These are phyloP conservation scores for Phytomonas sp. DNA, from an alignment of 208 protist genomes.

Conservation along the genomic window DNA sequence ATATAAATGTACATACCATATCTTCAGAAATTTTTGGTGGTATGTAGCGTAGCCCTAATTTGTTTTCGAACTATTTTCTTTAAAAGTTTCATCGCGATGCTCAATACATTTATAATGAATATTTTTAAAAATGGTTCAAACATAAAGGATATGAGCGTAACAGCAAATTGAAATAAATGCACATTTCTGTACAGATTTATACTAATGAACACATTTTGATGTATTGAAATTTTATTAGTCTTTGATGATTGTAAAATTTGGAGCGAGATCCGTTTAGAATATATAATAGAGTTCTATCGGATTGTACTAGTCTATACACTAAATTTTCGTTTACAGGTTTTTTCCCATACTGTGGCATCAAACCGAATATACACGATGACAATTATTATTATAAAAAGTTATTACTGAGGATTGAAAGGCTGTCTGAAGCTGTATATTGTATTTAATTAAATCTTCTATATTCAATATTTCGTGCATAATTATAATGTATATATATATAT, in stretches of 20 bases:
- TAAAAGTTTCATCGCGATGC: background rate
- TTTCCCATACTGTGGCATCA: background rate
- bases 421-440: background rate
- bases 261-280: background rate
- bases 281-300: background rate
- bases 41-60: too few relatives aligned
- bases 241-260: background rate
- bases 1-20: background rate
- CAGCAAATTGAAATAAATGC: background rate
- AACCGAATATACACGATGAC: background rate
- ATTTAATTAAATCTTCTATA: slow-evolving; percentile 6
- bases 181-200: slow-evolving; percentile 7
- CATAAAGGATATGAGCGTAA: background rate
- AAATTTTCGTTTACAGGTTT: background rate
- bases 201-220: background rate
- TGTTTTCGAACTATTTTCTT: background rate
- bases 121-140: too few relatives aligned
- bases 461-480: slow-evolving; percentile 2
- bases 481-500: slow-evolving; percentile 14
- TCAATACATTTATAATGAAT: background rate
- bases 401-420: background rate
- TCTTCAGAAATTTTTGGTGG: background rate
- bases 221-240: background rate
- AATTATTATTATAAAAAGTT: background rate
- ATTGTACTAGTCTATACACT: background rate